Base-by-base conservation (phyloP, 768 basidiomycete species). In the Phlebiopsis gigantea region DNA sequence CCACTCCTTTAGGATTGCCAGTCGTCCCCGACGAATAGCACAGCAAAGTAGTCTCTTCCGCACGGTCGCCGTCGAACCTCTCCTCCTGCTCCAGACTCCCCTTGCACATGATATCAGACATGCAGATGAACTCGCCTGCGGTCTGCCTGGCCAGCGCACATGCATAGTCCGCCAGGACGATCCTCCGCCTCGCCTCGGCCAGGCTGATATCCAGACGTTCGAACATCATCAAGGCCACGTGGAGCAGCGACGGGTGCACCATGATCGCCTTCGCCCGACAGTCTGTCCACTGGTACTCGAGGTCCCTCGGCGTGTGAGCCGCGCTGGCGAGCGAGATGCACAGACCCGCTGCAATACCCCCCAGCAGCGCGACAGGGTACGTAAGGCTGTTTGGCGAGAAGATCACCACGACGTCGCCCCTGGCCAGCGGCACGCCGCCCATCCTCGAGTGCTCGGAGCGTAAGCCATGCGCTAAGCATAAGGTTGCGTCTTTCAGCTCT, bases 11-110 rank as follows among this genome's bases (percentile, higher is more conserved):
- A 2, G 90, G 84, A 59, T 83, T 82, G 0, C 90, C 88, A 0
- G 87, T 90, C 1, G 90, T 92, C 5, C 90, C 90, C 67, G 71
- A 72, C 4, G 71, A 74, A 56, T 89, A 89, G 57, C 85, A 89
- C 30, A 90, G 65, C 61, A 81, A 81, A 1, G 74, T 68, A 0
- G 88, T 89, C 62, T 87, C 83, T 51, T 83, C 64, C 1, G 83
- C 74, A 21, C 72, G 65, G 0, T 74, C 61, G 0, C 79, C 82
- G 10, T 81, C 75, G 46, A 85, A 83, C 62, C 69, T 73, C 60
- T 80, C 83, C 64, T 87, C 86, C 3, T 73, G 64, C 14, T 62
- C 57, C 12, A 88, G 72, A 14, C 70, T 67, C 2, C 87, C 82
- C 1, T 73, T 66, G 0, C 70, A 70, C 21, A 87, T 67, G 21